Evolutionary conservation across 2,329 filamentous ascomycete genomes (phyloP), one percentile per base, ranked within the genome.

Genomic region (Lasiodiplodia sp.): DNA sequence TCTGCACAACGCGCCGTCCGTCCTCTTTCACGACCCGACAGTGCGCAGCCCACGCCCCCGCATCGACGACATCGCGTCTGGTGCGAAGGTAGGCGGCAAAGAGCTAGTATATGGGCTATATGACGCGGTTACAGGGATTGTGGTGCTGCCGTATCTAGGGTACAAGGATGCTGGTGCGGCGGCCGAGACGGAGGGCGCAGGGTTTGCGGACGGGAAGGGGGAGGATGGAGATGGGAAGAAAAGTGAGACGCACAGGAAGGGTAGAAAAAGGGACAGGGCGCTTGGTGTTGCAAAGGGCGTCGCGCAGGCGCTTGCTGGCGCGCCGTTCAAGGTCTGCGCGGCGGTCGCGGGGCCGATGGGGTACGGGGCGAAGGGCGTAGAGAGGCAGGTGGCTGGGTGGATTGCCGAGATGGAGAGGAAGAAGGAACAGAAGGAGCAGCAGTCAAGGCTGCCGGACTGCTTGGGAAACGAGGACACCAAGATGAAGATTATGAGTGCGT

Each of bases 301-400:
- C 3, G 31, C 34, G 55, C 55, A 57, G 55, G 55, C 55, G 18
- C 16, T 57, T 8, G 55, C 18, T 10, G 55, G 55, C 18, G 16
- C 25, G 18, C 31, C 25, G n/a, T 57, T 57, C 55, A 57, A 57
- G 34, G 25, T 31, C 3, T 31, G 55, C 10, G 34, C 55, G 18
- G 55, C 55, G 18, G 34, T 57, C 10, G 8, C 38, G n/a, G 55
- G 31, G 31, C 55, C 55, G 31, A 18, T 57, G 3, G 55, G 34
- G n/a, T 57, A 57, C 34, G 55, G 18, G 31, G 55, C 34, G 34
- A 57, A 57, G 55, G 55, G 55, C 8, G 55, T 57, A 31, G 55
- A 57, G 55, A 40, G 55, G 55, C 18, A 38, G 31, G n/a, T 57
- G 5, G 21, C 31, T 4, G 55, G 31, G 18, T 57, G 55, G 55